Conservation (phyloP, 2,329 filamentous ascomycete genomes). For the Elsinoe ampelina region DNA sequence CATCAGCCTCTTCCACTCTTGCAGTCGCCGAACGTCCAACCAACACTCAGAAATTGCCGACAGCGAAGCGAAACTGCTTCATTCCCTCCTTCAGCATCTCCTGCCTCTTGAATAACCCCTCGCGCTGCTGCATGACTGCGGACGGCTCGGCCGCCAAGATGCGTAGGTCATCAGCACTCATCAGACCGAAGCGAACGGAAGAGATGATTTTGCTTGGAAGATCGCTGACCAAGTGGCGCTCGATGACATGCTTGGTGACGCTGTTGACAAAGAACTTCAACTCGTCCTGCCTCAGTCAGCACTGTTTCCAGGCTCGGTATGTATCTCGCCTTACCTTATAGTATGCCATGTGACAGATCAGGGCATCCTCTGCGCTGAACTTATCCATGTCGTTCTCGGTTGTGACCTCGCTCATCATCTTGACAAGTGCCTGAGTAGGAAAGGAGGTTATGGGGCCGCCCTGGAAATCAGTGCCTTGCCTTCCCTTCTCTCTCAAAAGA, state of each 20-base stretch:
- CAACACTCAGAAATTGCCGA: too few species aligned
- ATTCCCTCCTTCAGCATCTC: slow-evolving; percentile 29
- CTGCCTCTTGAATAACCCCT: too few species aligned
- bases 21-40: too few species aligned
- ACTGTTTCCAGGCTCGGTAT: too few species aligned
- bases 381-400: slow-evolving; percentile 26
- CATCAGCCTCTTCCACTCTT: too few species aligned
- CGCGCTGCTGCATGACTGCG: too few species aligned
- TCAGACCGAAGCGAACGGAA: slow-evolving; percentile 22
- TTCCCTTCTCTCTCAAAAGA: too few species aligned
- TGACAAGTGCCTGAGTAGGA: too few species aligned
- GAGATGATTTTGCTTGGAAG: slow-evolving; percentile 26
- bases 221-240: slow-evolving; percentile 29
- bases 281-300: slow-evolving; percentile 21
- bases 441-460: too few species aligned
- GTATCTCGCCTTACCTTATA: slow-evolving; percentile 23
- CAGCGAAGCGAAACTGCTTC: slow-evolving; percentile 26
- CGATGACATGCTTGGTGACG: slow-evolving; percentile 31
- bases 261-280: slow-evolving; percentile 29
- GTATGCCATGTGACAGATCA: slow-evolving; percentile 29
- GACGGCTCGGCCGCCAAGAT: slow-evolving; percentile 29
- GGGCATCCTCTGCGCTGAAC: slow-evolving; percentile 28
- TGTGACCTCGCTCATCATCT: too few species aligned
- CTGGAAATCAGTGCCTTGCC: too few species aligned
- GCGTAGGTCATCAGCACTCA: slow-evolving; percentile 29